Evolutionary conservation across 202 grass and related monocot genomes (phyloP), one percentile per base, ranked within the genome.

Genomic region (Zoysia matrella): DNA sequence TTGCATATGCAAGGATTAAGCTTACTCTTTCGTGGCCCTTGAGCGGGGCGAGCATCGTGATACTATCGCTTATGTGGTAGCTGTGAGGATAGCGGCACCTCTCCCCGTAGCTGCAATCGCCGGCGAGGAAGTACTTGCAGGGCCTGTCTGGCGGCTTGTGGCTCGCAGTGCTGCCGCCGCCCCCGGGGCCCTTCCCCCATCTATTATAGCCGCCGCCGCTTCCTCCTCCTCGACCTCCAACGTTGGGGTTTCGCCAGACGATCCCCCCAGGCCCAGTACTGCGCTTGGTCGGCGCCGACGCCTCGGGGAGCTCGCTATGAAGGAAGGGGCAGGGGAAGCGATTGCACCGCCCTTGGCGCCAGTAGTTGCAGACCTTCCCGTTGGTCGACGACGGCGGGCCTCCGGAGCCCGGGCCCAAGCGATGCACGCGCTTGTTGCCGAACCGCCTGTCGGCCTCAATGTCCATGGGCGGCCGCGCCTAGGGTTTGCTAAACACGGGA

Each of bases 321-420:
- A 99, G 93, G 85, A 74, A 99, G 45, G 87, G 85, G 85, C 96
- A 99, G 11, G 87, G 91, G 83, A 92, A 92, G 74, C 93, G 93
- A 30, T 87, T 99, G 89, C 96, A 99, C 22, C 91, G 93, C 16
- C 96, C 96, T 4, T 89, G 91, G 49, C 82, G 89, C 96, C 96
- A 99, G 51, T 84, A 88, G 77, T 69, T 85, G 85, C 96, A 99
- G 60, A 99, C 93, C 78, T 84, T 94, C 57, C 86, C 86, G 4
- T 41, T 54, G 57, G 88, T 72, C 5, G 22, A 22, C 22, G 22
- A 22, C 22, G 22, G 22, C 22, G 22, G 22, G 22, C 22, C 22
- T 22, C 22, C 22, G 22, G 22, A 22, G 22, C 22, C 22, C 22
- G 22, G 22, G 22, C 22, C 22, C 22, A 22, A 22, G 22, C 22